Conservation (phyloP, 1,284 basidiomycete species). For the Pyrrhoderma lamaoense region DNA sequence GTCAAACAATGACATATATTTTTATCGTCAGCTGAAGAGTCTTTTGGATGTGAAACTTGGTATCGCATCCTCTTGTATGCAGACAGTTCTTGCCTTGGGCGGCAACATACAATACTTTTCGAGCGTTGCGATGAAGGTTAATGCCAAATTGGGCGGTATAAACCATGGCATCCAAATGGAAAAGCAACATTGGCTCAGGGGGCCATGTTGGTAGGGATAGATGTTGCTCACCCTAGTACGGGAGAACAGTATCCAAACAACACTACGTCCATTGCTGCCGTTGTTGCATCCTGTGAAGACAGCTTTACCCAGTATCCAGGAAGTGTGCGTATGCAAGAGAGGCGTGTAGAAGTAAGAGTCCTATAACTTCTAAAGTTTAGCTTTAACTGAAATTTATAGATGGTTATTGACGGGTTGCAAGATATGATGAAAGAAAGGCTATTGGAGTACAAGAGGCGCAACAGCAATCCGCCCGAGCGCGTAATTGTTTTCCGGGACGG, state of each 20-base stretch:
- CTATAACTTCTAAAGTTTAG: neutral
- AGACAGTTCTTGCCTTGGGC: slow-evolving; percentile 3
- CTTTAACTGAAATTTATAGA: neutral
- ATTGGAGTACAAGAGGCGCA: slow-evolving; percentile 44
- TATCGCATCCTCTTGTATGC: slow-evolving; percentile 28
- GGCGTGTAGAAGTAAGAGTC: slow-evolving; percentile 51
- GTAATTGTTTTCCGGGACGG: slow-evolving; percentile 70
- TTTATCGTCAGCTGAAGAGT: slow-evolving; percentile 29
- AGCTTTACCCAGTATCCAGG: slow-evolving; percentile 66
- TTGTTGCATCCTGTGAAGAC: slow-evolving; percentile 66
- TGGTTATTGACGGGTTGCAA: slow-evolving; percentile 43
- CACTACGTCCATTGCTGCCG: slow-evolving; percentile 43
- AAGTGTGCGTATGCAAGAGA: slow-evolving; percentile 49
- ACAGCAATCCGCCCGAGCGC: slow-evolving; percentile 48
- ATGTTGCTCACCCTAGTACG: slow-evolving; percentile 2
- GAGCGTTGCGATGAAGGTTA: slow-evolving; percentile 59
- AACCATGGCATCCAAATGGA: slow-evolving; percentile 57
- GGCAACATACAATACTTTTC: slow-evolving; percentile 60
- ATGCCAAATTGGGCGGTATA: slow-evolving; percentile 70
- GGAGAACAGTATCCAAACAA: neutral
- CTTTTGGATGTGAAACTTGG: slow-evolving; percentile 34
- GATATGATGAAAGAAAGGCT: slow-evolving; percentile 66
- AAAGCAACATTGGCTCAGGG: slow-evolving; percentile 57
- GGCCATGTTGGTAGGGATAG: slow-evolving; percentile 54
- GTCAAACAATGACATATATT: neutral